Conservation (phyloP, 1,284 basidiomycete genomes). For the Puccinia novopanici region DNA sequence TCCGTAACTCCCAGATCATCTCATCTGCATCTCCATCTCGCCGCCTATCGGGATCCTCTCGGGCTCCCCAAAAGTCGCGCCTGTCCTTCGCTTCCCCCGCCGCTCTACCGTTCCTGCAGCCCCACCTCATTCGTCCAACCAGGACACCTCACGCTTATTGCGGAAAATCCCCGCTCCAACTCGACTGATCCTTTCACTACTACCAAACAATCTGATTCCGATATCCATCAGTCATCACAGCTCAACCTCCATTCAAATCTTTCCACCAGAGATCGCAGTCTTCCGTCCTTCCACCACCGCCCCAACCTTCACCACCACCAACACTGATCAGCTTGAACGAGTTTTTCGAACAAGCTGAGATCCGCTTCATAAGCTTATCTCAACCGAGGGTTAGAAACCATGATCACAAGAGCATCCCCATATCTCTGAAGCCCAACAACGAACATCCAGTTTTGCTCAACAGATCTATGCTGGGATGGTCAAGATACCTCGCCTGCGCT, state of each 20-base stretch:
- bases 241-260: background rate
- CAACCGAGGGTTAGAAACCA: slow-evolving; percentile 38
- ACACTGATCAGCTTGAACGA: slow-evolving; percentile 31
- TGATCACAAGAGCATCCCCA: slow-evolving; percentile 14
- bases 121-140: background rate
- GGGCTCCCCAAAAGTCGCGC: slow-evolving; percentile 4
- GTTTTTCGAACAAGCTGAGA: slow-evolving; percentile 50
- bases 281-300: background rate
- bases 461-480: slow-evolving; percentile 49
- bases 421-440: slow-evolving; percentile 8
- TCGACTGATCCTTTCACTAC: background rate
- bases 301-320: background rate
- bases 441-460: slow-evolving; percentile 12
- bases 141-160: background rate
- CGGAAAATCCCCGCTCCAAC: background rate
- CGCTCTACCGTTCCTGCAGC: background rate
- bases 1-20: background rate
- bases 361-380: slow-evolving; percentile 42
- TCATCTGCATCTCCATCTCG: slow-evolving; percentile 36
- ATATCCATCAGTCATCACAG: background rate
- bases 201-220: background rate
- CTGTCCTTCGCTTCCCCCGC: slow-evolving; percentile 15
- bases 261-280: background rate
- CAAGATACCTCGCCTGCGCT: slow-evolving; percentile 35
- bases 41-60: slow-evolving; percentile 38